Evolutionary conservation across 2,329 filamentous ascomycete genomes (phyloP), one percentile per base, ranked within the genome.

Genomic region (Aspergillus transmontanensis): DNA sequence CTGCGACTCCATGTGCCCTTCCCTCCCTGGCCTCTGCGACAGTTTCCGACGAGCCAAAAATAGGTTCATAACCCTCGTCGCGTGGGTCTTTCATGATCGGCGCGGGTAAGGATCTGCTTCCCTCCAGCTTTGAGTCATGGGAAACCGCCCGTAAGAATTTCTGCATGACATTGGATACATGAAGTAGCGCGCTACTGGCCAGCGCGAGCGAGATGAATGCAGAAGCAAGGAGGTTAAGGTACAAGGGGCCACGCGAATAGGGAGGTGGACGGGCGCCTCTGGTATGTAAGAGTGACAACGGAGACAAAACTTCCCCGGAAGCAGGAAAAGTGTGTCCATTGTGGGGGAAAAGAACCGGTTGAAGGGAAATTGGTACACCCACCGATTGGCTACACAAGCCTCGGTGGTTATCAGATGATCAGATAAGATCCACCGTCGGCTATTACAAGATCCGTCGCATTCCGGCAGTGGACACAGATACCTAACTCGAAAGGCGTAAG

Each of bases 21-120:
- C 55, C 19, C 19, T 57, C 55, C 34, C 19, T 45, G 14, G 39
- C 55, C 23, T 57, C 39, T 9, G 48, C 26, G 14, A 51, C 14
- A 7, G 28, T 28, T 30, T 57, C 55, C 10, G 48, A 28, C 2
- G 34, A 46, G 11, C 48, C 60, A 4, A 36, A 36, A 26, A 62
- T 58, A 6, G 60, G 36, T 30, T 55, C 60, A 30, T 62, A 62
- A 9, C 51, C 58, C 16, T 62, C 60, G 10, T 58, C 28, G 28
- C 55, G 48, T 28, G 60, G 60, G 3, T 39, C 58, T 32, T 14
- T 62, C 48, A 16, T 60, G 23, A 14, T 34, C 5, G 16, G 36
- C 48, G 16, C 16, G 6, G 16, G 6, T 12, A 14, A 16, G 34
- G 5, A 14, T 36, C 7, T 28, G 23, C 26, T 36, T 43, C 39